phyloP scores from a whole-genome alignment of 345 rosid species.

The Citrus sinensis region DNA sequence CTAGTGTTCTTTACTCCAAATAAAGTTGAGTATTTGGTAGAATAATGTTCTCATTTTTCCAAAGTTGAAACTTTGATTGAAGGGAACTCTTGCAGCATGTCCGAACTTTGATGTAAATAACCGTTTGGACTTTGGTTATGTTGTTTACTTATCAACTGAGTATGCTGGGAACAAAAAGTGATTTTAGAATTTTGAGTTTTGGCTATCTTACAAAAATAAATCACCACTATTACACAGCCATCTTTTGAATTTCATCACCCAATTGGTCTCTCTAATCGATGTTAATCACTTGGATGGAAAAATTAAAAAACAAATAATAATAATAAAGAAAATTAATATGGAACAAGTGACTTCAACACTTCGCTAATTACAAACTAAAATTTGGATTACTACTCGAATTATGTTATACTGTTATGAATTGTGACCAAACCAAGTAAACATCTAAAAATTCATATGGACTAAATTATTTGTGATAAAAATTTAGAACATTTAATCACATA shows the following conservation, averaged over 20 bases:
- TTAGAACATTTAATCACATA: too few relatives aligned
- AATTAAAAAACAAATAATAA: background rate
- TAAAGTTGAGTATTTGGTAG: background rate
- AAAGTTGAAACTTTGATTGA: background rate
- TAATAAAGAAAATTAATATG: background rate
- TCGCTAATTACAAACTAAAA: background rate
- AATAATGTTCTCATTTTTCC: background rate
- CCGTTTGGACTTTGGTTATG: background rate
- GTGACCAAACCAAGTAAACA: background rate
- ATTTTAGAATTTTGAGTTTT: background rate
- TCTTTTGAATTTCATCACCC: background rate
- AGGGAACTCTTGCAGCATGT: background rate
- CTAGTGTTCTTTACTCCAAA: background rate
- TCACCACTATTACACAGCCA: background rate
- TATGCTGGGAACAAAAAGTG: background rate
- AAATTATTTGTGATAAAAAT: too few relatives aligned
- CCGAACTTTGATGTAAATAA: background rate
- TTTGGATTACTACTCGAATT: background rate
- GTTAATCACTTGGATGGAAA: background rate
- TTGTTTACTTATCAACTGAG: background rate
- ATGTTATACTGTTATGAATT: too few relatives aligned
- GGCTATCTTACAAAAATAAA: background rate
- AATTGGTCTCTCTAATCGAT: background rate
- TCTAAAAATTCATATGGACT: too few relatives aligned
- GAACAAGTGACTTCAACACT: background rate